These are phyloP conservation scores for Coemansia sp. DNA, from an alignment of 192 early-diverging fungal species.

Conservation along the genomic window DNA sequence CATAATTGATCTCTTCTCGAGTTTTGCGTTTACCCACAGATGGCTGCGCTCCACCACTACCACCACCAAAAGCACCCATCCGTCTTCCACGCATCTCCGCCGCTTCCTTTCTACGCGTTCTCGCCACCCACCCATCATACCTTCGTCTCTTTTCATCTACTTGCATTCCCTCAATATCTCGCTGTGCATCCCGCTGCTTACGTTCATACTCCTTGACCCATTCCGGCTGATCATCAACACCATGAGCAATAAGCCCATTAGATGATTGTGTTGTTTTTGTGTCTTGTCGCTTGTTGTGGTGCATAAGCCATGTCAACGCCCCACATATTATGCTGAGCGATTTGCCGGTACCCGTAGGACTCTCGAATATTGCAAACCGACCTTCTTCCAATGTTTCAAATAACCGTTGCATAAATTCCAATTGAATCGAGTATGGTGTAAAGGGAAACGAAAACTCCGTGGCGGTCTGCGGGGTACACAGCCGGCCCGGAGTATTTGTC, in stretches of 20 bases:
- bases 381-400: slow-evolving; percentile 67
- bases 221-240: slow-evolving; percentile 32
- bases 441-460: slow-evolving; percentile 64
- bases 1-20: slow-evolving; percentile 21
- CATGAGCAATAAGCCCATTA: background rate
- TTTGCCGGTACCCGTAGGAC: slow-evolving; percentile 94
- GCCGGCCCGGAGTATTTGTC: background rate
- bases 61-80: background rate
- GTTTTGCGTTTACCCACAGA: background rate
- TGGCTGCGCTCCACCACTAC: background rate
- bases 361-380: slow-evolving; percentile 83
- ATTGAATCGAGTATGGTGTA: slow-evolving; percentile 73
- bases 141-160: slow-evolving; percentile 5
- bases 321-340: slow-evolving; percentile 86
- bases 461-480: slow-evolving; percentile 29
- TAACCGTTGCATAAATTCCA: slow-evolving; percentile 73
- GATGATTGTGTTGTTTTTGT: background rate
- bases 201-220: slow-evolving; percentile 49
- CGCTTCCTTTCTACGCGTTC: slow-evolving; percentile 25
- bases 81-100: slow-evolving; percentile 4
- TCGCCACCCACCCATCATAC: slow-evolving; percentile 33
- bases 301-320: slow-evolving; percentile 72
- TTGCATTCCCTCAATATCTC: background rate
- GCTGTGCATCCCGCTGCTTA: slow-evolving; percentile 9
- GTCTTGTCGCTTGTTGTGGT: background rate